A percentile compares a stretch with the other conserved stretches of the same genome.
These are phyloP conservation scores for Xerocomus nothofagi DNA, from an alignment of 1,284 basidiomycete genomes.

Conservation along the genomic window DNA sequence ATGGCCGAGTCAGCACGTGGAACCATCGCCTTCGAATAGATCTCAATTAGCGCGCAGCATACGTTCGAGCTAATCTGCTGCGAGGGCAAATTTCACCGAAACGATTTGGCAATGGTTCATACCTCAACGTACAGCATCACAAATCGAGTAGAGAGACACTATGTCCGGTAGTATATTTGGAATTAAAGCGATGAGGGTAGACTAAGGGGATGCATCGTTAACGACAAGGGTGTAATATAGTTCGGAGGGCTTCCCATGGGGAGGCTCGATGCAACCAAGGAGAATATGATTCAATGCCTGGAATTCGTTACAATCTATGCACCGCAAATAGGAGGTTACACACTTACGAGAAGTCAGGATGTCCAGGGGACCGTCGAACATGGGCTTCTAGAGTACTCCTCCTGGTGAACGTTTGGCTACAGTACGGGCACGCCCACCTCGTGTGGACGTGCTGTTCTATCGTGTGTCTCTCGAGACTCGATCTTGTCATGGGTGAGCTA, in stretches of 20 bases:
- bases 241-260: not conserved
- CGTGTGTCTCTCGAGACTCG: slow-evolving; percentile 15
- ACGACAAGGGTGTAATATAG: not conserved
- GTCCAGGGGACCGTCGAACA: not conserved
- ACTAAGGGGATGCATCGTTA: not conserved
- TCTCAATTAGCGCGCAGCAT: not conserved
- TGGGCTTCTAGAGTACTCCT: slow-evolving; percentile 1
- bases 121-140: slow-evolving; percentile 8
- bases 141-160: not conserved
- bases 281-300: slow-evolving; percentile 1
- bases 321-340: not conserved
- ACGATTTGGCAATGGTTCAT: slow-evolving; percentile 7
- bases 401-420: slow-evolving; percentile 7
- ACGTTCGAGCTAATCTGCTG: not conserved
- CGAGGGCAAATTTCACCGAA: not conserved
- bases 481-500: not conserved
- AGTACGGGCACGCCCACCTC: slow-evolving; percentile 14
- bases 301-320: not conserved
- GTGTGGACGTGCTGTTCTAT: slow-evolving; percentile 12
- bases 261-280: too few relatives aligned
- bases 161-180: not conserved
- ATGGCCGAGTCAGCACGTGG: not conserved
- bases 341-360: slow-evolving; percentile 7
- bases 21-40: not conserved
- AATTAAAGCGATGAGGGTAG: not conserved